Percentiles rank a stretch among this genome's conserved stretches.
These are phyloP conservation scores for Acer campestre DNA, from an alignment of 345 rosid species.

Conservation along the genomic window DNA sequence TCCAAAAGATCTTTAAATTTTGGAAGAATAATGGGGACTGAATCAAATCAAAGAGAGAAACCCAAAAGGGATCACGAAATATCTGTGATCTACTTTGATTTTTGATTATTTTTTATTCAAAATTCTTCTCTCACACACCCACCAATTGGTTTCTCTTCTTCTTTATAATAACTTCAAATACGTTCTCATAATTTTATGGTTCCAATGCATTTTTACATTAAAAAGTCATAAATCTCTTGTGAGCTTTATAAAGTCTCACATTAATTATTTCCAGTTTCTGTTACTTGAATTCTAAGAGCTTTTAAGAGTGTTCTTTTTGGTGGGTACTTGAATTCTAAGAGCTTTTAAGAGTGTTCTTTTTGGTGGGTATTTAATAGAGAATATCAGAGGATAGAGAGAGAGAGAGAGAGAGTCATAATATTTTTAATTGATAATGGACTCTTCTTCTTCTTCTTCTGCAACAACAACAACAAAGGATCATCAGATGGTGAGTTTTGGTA, in stretches of 20 bases:
- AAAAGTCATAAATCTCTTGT: slow-evolving; percentile 39
- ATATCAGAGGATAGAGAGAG: neutral
- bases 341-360: slow-evolving; percentile 2
- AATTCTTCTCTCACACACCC: slow-evolving; percentile 30
- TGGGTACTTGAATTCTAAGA: slow-evolving; percentile 1
- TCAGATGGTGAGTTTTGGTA: too few relatives aligned
- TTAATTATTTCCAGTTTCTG: neutral
- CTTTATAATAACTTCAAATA: neutral
- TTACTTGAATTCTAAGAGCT: neutral
- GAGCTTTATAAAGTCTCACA: slow-evolving; percentile 11
- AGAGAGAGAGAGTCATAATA: slow-evolving; percentile 17
- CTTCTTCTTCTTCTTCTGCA: neutral
- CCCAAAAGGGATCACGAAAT: slow-evolving; percentile 64
- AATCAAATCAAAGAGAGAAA: slow-evolving; percentile 37
- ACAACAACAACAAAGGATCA: slow-evolving; percentile 27
- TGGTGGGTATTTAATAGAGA: slow-evolving; percentile 17
- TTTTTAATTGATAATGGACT: slow-evolving; percentile 14
- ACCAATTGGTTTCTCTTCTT: slow-evolving; percentile 14
- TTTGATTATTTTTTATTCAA: slow-evolving; percentile 19
- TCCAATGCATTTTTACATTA: neutral
- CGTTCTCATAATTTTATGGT: neutral
- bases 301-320: slow-evolving; percentile 9
- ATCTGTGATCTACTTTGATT: slow-evolving; percentile 58
- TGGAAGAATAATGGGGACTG: slow-evolving; percentile 20
- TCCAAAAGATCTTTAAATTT: too few relatives aligned